Conservation (phyloP, 495 filamentous ascomycete genomes). For the Lophiostoma macrostomum region DNA sequence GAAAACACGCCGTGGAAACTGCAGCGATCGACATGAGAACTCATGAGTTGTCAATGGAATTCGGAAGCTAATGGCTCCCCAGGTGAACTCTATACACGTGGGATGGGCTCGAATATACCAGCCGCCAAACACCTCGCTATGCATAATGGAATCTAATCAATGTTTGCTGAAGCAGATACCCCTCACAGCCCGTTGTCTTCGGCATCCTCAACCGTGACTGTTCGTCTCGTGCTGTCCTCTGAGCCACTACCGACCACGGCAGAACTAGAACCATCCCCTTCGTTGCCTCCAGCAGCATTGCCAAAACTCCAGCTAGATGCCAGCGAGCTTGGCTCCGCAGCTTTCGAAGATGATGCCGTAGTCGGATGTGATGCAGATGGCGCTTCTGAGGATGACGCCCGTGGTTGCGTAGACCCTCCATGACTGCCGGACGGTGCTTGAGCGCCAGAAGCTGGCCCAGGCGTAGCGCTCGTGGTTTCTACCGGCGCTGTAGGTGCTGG, state of each 20-base stretch:
- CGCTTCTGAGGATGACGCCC: slow-evolving; percentile 5
- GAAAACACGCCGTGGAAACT: too few relatives aligned
- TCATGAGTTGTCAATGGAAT: too few relatives aligned
- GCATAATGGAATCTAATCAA: slow-evolving; percentile 1
- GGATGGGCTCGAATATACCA: not conserved
- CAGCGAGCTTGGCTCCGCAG: slow-evolving; percentile 16
- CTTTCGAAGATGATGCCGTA: slow-evolving; percentile 4
- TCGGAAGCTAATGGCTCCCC: not conserved
- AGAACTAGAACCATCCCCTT: slow-evolving; percentile 18
- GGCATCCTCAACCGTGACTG: slow-evolving; percentile 29
- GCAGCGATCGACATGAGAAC: too few relatives aligned
- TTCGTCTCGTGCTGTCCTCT: slow-evolving; percentile 13
- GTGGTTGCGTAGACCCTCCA: not conserved
- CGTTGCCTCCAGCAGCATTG: slow-evolving; percentile 4
- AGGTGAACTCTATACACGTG: not conserved
- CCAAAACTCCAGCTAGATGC: slow-evolving; percentile 32
- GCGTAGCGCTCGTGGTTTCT: not conserved
- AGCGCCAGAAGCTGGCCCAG: not conserved
- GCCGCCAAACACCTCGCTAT: slow-evolving; percentile 31
- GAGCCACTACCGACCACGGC: slow-evolving; percentile 18
- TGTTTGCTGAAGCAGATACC: not conserved
- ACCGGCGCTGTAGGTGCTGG: not conserved
- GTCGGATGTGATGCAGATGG: slow-evolving; percentile 6
- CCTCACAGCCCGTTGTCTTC: slow-evolving; percentile 21
- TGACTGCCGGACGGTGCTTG: too few relatives aligned